Evolutionary conservation across 805 yeast genomes (phyloP), one percentile per base, ranked within the genome.

Genomic region (Saccharomycopsis sp.): DNA sequence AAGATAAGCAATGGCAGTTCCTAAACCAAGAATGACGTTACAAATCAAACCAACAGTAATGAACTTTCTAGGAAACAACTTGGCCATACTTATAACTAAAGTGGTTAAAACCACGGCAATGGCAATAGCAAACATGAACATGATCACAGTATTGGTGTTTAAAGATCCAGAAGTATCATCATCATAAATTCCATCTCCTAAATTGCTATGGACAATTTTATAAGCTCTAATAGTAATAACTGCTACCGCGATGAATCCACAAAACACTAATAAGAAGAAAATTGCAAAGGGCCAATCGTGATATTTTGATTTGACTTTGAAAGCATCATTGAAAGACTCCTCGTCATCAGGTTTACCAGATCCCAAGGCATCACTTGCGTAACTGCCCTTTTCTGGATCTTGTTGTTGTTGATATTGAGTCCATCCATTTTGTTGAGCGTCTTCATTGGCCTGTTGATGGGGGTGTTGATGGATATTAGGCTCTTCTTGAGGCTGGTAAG

Each of bases 261-360:
- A 72, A 2, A 76, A 63, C 3, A 72, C 61, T 3, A 70, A 54
- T 6, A 60, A 39, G 36, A 69, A 63, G 46, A 84, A 67, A 6
- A 80, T 47, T 0, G 83, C 69, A 54, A 81, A 80, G 0, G 79
- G 74, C 70, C 78, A 70, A 57, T 86, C 95, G 52, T 86, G 77
- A 60, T 66, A 73, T 44, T 62, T 70, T 1, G 87, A 86, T 51
- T 66, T 68, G 21, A 83, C 67, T 46, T 76, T 72, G 58, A 86
- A 86, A 1, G 79, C 71, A 36, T 83, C 76, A 25, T 76, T 83
- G 54, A 77, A 85, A 4, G 68, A 62, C 21, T 59, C 61, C 2
- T 66, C 70, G 13, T 51, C 35, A 2, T 36, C 27, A 3, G 67
- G 61, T 2, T 63, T 58, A 9, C 66, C 61, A 3, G 42, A 31